A percentile compares a stretch with the other conserved stretches of the same genome.
These are phyloP conservation scores for Lachancea fermentati DNA, from an alignment of 805 yeast species.

Conservation along the genomic window DNA sequence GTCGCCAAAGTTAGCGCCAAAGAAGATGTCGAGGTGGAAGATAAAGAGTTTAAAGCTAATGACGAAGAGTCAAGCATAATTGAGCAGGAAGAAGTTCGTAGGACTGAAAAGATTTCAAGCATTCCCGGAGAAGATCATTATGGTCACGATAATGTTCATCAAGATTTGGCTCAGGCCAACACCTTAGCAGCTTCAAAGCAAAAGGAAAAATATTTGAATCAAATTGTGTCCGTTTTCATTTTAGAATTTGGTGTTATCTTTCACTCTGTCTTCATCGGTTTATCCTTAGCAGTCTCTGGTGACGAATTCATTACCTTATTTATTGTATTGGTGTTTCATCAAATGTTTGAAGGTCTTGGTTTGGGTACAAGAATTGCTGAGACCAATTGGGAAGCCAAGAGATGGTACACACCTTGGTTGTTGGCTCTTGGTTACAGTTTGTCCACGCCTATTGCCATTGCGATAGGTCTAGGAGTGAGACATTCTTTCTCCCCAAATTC, in stretches of 20 bases:
- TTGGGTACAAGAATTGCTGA: constrained; percentile 70
- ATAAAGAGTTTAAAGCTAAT: constrained; percentile 6
- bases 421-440: constrained; percentile 46
- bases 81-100: neutral
- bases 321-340: constrained; percentile 68
- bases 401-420: constrained; percentile 50
- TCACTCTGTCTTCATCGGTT: constrained; percentile 79
- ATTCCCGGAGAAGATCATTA: constrained; percentile 36
- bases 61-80: constrained; percentile 11
- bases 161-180: constrained; percentile 36
- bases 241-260: constrained; percentile 76
- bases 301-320: constrained; percentile 67
- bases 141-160: constrained; percentile 39
- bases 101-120: constrained; percentile 1
- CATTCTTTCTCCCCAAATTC: constrained; percentile 54
- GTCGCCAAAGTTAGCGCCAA: constrained; percentile 28
- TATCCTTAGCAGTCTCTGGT: constrained; percentile 72
- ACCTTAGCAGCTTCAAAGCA: constrained; percentile 12
- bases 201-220: constrained; percentile 46
- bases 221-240: constrained; percentile 49
- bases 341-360: constrained; percentile 82
- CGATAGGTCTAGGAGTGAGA: constrained; percentile 74
- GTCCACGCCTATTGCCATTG: constrained; percentile 70
- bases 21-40: constrained; percentile 11
- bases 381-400: constrained; percentile 41